Evolutionary conservation across 495 filamentous ascomycete genomes (phyloP).

Genomic region (Penicillium parvum): DNA sequence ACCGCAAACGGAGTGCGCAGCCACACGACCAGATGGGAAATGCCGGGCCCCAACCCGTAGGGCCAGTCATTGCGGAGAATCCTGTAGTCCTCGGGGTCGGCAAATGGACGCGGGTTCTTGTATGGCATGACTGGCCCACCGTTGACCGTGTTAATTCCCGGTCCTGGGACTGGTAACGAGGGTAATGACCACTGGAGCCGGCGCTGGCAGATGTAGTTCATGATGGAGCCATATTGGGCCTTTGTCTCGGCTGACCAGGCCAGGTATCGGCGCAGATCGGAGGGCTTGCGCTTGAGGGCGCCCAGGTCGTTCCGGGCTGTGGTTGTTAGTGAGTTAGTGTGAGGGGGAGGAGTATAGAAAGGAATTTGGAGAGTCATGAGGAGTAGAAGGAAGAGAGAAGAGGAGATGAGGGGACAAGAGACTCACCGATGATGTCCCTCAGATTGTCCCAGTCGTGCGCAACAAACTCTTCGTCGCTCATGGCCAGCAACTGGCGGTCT

Average conservation of each 20-base stretch:
- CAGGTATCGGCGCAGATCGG: conserved; percentile 78
- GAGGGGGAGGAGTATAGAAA: conserved; percentile 8
- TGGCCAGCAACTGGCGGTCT: conserved; percentile 61
- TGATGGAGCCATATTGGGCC: conserved; percentile 68
- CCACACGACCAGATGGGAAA: conserved; percentile 61
- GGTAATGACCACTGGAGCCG: conserved; percentile 66
- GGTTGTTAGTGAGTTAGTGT: conserved; percentile 9
- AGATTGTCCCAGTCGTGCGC: conserved; percentile 68
- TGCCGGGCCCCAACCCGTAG: conserved; percentile 67
- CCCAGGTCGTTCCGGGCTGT: conserved; percentile 67
- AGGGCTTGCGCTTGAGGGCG: conserved; percentile 74
- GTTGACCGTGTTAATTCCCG: conserved; percentile 7
- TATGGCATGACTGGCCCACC: conserved; percentile 27
- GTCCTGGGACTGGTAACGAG: conserved; percentile 4
- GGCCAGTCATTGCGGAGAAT: conserved; percentile 90
- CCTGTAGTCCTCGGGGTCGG: conserved; percentile 64
- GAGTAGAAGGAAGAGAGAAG: conserved; percentile 4
- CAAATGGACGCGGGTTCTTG: conserved; percentile 57
- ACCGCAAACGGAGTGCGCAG: conserved; percentile 50
- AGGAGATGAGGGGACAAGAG: not conserved
- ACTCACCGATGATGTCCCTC: conserved; percentile 59
- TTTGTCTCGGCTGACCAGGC: conserved; percentile 69
- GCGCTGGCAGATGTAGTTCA: conserved; percentile 67
- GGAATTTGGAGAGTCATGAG: not conserved
- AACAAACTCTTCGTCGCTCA: conserved; percentile 65